These are phyloP conservation scores for Tephrocybe sp. DNA, from an alignment of 768 basidiomycete genomes.

Conservation along the genomic window DNA sequence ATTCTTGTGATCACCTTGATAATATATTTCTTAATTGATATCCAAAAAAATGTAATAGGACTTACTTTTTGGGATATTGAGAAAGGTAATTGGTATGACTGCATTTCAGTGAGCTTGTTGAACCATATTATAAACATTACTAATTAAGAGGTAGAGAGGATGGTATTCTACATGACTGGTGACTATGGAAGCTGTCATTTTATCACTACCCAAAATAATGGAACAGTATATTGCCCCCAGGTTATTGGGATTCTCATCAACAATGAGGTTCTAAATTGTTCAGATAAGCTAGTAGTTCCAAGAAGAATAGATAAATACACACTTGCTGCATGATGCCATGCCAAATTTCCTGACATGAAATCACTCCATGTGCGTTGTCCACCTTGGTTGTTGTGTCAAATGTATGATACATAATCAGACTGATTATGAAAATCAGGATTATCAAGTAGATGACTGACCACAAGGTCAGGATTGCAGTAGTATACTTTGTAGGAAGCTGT, in stretches of 20 bases:
- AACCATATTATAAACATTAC: constrained; percentile 15
- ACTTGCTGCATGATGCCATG: constrained; percentile 27
- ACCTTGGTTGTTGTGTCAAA: constrained; percentile 15
- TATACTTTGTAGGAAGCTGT: constrained; percentile 27
- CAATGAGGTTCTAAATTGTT: constrained; percentile 11
- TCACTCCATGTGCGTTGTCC: no score
- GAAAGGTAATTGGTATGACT: constrained; percentile 6
- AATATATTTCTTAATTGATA: constrained; percentile 2
- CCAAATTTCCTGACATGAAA: constrained; percentile 25
- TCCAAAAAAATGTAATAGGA: not conserved
- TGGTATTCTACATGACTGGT: constrained; percentile 24
- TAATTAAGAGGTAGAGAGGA: constrained; percentile 18
- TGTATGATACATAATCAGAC: constrained; percentile 33
- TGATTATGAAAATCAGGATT: constrained; percentile 33
- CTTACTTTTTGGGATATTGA: constrained; percentile 15
- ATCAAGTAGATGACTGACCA: constrained; percentile 28
- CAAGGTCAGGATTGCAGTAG: constrained; percentile 27
- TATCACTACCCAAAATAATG: constrained; percentile 29
- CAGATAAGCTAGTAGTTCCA: not conserved
- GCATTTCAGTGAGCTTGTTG: constrained; percentile 4
- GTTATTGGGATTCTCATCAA: constrained; percentile 12
- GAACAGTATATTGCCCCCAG: constrained; percentile 17
- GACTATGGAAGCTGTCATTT: constrained; percentile 26
- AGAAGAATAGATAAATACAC: constrained; percentile 4
- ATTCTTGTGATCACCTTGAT: constrained; percentile 10